phyloP scores from a whole-genome alignment of 2,329 filamentous ascomycete genomes.

The Ophiocordyceps polyrhachis-furcata region DNA sequence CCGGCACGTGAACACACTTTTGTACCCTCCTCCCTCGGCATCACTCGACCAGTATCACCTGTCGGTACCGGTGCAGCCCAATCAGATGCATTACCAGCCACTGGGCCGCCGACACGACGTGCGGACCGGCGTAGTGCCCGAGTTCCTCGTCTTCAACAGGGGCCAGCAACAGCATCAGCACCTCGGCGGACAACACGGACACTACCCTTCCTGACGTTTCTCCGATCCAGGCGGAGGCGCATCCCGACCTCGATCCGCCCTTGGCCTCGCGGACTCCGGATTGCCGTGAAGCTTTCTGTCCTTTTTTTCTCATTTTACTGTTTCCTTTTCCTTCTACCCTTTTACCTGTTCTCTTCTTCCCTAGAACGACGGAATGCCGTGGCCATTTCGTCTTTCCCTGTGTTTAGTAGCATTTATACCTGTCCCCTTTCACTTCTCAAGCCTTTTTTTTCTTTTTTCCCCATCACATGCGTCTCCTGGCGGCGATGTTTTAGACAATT shows the following conservation, averaged over 20 bases:
- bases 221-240: not conserved
- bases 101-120: slow-evolving; percentile 50
- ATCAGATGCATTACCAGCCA: slow-evolving; percentile 70
- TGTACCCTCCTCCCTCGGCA: slow-evolving; percentile 68
- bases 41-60: slow-evolving; percentile 61
- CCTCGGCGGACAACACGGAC: slow-evolving; percentile 11
- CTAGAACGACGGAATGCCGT: too few species aligned
- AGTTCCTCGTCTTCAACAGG: slow-evolving; percentile 26
- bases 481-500: slow-evolving; percentile 6
- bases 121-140: slow-evolving; percentile 52
- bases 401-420: slow-evolving; percentile 2
- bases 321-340: not conserved
- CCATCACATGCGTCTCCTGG: not conserved
- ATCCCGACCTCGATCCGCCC: not conserved
- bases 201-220: slow-evolving; percentile 15
- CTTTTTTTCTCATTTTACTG: not conserved
- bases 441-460: not conserved
- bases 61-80: slow-evolving; percentile 34
- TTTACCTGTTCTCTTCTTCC: not conserved
- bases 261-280: too few species aligned
- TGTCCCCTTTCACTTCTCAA: not conserved
- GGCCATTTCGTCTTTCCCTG: not conserved
- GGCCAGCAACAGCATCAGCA: slow-evolving; percentile 13
- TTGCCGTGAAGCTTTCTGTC: not conserved
- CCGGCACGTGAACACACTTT: slow-evolving; percentile 72